These are phyloP conservation scores for Amanita exitialis DNA, from an alignment of 768 basidiomycete genomes.

Conservation along the genomic window DNA sequence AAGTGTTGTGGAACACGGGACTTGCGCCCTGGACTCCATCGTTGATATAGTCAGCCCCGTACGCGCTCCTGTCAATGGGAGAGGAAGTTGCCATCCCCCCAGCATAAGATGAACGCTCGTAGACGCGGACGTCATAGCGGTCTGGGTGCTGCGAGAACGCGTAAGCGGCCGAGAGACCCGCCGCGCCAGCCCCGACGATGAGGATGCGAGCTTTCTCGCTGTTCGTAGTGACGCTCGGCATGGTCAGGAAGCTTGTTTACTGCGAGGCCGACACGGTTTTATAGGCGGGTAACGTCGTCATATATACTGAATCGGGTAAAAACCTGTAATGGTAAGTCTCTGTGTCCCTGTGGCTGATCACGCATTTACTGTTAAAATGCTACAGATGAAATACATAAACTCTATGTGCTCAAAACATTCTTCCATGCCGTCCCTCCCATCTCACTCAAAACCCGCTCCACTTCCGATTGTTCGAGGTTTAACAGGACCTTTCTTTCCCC, in stretches of 20 bases:
- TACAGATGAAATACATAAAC: too few species aligned
- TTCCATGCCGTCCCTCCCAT: conserved; percentile 66
- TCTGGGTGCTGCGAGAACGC: conserved; percentile 21
- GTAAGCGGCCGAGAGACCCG: conserved; percentile 23
- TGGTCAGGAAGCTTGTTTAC: neutral
- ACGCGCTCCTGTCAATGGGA: conserved; percentile 15
- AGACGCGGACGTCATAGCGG: conserved; percentile 17
- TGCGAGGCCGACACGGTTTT: too few species aligned
- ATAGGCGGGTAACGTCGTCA: too few species aligned
- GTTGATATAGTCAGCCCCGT: conserved; percentile 22
- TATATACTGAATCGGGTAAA: neutral
- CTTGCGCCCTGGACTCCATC: conserved; percentile 24
- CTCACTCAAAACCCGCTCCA: conserved; percentile 78
- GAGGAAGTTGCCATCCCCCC: conserved; percentile 23
- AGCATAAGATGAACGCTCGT: conserved; percentile 17
- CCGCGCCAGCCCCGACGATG: conserved; percentile 21
- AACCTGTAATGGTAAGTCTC: neutral
- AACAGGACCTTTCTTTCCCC: conserved; percentile 66
- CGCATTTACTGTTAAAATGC: too few species aligned
- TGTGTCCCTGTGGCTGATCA: too few species aligned
- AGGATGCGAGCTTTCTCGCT: conserved; percentile 14
- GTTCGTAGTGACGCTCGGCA: neutral
- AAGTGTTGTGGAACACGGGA: conserved; percentile 21
- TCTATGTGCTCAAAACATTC: conserved; percentile 29
- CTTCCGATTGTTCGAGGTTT: conserved; percentile 78